phyloP scores from a whole-genome alignment of 352 stramenopile genomes.

The Phytophthora citricola region DNA sequence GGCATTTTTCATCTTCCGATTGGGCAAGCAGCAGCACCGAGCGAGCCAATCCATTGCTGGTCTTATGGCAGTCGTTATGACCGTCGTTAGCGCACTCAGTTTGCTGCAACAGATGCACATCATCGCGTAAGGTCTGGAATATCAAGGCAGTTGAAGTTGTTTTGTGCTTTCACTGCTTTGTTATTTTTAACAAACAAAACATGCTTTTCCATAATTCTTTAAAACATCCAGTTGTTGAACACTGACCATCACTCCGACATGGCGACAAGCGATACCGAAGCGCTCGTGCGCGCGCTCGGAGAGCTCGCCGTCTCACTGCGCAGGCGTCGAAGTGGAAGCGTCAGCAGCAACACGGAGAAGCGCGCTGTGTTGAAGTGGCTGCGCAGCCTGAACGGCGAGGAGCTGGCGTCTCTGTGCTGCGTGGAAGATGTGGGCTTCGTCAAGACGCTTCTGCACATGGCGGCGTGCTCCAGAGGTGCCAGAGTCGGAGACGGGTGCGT shows the following conservation, averaged over 20 bases:
- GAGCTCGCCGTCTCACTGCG: constrained; percentile 60
- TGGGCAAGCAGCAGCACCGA: constrained; percentile 49
- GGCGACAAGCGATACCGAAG: constrained; percentile 29
- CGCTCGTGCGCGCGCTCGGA: constrained; percentile 62
- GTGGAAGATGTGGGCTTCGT: constrained; percentile 77
- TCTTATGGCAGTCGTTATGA: constrained; percentile 51
- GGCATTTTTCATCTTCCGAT: constrained; percentile 73
- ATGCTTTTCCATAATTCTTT: too few species aligned
- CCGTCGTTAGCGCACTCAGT: constrained; percentile 58
- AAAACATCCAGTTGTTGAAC: constrained; percentile 22
- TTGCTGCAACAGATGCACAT: constrained; percentile 60
- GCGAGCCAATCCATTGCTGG: constrained; percentile 55
- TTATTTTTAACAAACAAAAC: too few species aligned
- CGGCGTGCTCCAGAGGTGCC: constrained; percentile 23
- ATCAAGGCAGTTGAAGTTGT: too few species aligned
- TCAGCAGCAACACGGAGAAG: constrained; percentile 35
- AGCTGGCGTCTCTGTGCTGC: constrained; percentile 69
- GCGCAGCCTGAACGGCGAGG: constrained; percentile 36
- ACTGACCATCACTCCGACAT: constrained; percentile 15
- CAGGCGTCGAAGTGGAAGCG: constrained; percentile 13
- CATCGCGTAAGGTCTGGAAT: constrained; percentile 14
- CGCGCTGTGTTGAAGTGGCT: constrained; percentile 62
- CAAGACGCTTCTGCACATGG: constrained; percentile 83
- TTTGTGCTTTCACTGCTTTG: too few species aligned
- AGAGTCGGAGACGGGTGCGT: constrained; percentile 19